Evolutionary conservation across 2,329 filamentous ascomycete genomes (phyloP), one percentile per base, ranked within the genome.

Genomic region (Talaromyces sp.): DNA sequence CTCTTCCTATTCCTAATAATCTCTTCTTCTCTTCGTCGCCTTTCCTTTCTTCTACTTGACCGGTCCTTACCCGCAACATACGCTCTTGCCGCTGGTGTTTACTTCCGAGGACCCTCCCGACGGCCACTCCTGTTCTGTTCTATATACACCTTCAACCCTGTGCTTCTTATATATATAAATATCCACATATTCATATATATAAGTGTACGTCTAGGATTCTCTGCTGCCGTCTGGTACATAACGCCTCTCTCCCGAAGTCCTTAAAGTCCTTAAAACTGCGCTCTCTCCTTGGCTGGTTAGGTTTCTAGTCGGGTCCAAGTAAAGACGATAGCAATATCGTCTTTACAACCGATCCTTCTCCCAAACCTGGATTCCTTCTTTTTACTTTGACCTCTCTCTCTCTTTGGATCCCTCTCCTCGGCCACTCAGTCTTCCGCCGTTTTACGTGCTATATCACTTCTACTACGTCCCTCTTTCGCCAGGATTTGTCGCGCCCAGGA

Each of bases 271-370:
- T 23, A 28, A 25, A 25, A 31, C 46, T 31, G n/a, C 40, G 55
- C 54, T 62, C 60, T 23, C 46, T 56, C 14, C 33, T 57, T 42
- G 21, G 33, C 42, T 37, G n/a, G n/a, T 55, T 33, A 57, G 60
- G 50, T 48, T 57, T 37, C 46, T 62, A 28, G 39, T 57, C 23
- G 60, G 52, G 31, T 57, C 59, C 18, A 18, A 44, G 54, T 61
- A 64, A 64, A 64, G 63, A 64, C 63, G 63, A 62, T 63, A 63
- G 62, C 57, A 44, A 60, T 63, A 63, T 63, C 62, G 62, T 63
- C 62, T 63, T 63, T 64, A 62, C 58, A 55, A 61, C 48, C 48
- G 44, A 60, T 57, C 37, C 54, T 54, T 44, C 23, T 48, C 50
- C 58, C 35, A 44, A 58, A 33, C 40, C 54, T 62, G 60, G 60